Percentiles rank a stretch among this genome's conserved stretches.
phyloP scores from a whole-genome alignment of 2,329 filamentous ascomycete genomes.

The Colletotrichum plurivorum region DNA sequence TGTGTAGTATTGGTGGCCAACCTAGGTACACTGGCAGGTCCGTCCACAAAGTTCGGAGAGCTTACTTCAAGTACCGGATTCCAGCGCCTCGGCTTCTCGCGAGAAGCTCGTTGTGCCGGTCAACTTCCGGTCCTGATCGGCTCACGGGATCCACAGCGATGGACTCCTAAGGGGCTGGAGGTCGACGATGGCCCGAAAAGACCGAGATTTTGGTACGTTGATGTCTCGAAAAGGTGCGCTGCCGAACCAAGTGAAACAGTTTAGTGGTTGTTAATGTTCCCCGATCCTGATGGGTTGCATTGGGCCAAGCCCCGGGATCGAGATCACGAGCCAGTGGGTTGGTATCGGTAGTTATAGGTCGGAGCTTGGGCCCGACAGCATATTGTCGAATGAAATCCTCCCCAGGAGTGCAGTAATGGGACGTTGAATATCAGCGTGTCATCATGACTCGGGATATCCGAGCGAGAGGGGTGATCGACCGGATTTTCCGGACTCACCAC shows the following conservation, averaged over 20 bases:
- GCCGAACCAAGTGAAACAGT: neutral
- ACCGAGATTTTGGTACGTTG: conserved; percentile 31
- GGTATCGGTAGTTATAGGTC: neutral
- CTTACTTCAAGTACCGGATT: neutral
- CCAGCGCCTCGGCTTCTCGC: too few species aligned
- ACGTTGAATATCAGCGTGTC: neutral
- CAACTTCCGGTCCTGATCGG: neutral
- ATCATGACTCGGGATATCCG: neutral
- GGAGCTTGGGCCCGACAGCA: neutral
- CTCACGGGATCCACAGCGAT: neutral
- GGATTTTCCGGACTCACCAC: neutral
- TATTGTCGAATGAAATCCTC: conserved; percentile 3
- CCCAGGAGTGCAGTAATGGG: neutral
- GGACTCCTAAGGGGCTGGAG: neutral
- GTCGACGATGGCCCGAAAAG: conserved; percentile 23
- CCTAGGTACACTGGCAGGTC: neutral
- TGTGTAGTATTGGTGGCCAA: neutral
- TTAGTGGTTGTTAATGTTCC: neutral
- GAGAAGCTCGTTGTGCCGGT: neutral
- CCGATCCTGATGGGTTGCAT: neutral
- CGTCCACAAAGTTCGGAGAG: neutral
- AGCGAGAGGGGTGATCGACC: neutral
- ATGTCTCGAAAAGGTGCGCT: conserved; percentile 18
- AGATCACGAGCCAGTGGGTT: neutral
- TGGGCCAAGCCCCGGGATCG: conserved; percentile 1